Conservation (phyloP, 1,284 basidiomycete species). For the Afroboletus lepidellus region DNA sequence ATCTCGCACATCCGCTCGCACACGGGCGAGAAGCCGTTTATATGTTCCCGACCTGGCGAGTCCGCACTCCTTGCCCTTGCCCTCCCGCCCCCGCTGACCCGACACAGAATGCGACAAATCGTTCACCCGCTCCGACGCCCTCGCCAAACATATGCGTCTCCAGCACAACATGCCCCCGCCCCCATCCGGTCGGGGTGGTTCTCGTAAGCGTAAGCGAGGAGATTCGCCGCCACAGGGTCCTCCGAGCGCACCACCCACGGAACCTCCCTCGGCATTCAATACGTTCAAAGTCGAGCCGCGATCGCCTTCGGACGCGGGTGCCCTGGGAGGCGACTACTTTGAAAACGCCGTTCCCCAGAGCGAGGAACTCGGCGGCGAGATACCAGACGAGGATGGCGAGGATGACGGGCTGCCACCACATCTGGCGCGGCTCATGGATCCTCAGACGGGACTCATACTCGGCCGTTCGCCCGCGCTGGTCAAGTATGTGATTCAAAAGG, state of each 20-base stretch:
- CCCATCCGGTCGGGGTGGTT: slow-evolving; percentile 66
- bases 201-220: slow-evolving; percentile 61
- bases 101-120: slow-evolving; percentile 85
- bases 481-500: slow-evolving; percentile 76
- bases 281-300: slow-evolving; percentile 65
- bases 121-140: slow-evolving; percentile 88
- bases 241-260: slow-evolving; percentile 22
- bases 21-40: slow-evolving; percentile 90
- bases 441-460: slow-evolving; percentile 54
- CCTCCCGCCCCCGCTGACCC: slow-evolving; percentile 1
- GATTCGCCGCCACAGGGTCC: slow-evolving; percentile 34
- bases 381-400: slow-evolving; percentile 29
- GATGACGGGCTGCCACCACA: slow-evolving; percentile 52
- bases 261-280: slow-evolving; percentile 44
- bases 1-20: slow-evolving; percentile 87
- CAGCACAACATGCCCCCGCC: slow-evolving; percentile 80
- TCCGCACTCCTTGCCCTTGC: slow-evolving; percentile 4
- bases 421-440: slow-evolving; percentile 47
- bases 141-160: slow-evolving; percentile 87
- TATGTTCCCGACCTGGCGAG: slow-evolving; percentile 75
- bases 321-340: slow-evolving; percentile 29
- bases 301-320: slow-evolving; percentile 40
- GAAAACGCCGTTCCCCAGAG: slow-evolving; percentile 13
- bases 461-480: slow-evolving; percentile 61
- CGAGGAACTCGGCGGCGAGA: slow-evolving; percentile 27